These are phyloP conservation scores for Aurantiochytrium sp. DNA, from an alignment of 108 stramenopile genomes.

Conservation along the genomic window DNA sequence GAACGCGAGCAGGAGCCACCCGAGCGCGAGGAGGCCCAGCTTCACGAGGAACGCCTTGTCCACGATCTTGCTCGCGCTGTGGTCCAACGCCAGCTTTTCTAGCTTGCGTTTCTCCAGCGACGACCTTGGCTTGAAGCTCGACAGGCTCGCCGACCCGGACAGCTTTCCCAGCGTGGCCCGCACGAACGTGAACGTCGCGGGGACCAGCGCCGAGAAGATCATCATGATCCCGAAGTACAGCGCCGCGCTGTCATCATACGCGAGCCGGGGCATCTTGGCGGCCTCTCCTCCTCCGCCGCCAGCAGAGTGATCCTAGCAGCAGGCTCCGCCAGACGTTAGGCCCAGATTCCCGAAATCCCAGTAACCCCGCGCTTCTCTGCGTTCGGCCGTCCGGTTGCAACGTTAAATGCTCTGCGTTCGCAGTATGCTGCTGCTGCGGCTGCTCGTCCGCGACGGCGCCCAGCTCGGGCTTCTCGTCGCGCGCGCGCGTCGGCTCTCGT, in stretches of 20 bases:
- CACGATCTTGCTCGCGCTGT: background rate
- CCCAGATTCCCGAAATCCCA: no score
- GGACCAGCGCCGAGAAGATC: background rate
- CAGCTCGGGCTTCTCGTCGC: no score
- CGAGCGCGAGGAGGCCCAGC: background rate
- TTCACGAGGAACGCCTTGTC: background rate
- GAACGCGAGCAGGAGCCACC: conserved; percentile 33
- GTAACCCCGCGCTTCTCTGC: no score
- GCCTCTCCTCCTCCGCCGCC: no score
- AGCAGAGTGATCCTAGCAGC: no score
- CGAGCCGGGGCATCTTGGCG: background rate
- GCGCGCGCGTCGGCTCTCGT: no score
- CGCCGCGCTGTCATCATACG: background rate
- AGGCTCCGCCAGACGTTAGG: no score
- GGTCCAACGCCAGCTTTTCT: background rate
- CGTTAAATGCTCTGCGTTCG: no score
- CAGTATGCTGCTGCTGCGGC: no score
- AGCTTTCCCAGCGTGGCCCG: background rate
- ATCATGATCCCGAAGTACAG: background rate
- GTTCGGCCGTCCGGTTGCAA: no score
- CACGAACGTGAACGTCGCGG: background rate
- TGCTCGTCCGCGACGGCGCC: no score
- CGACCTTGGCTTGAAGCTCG: background rate
- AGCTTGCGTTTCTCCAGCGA: conserved; percentile 22
- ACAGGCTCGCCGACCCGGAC: background rate